Percentiles rank a stretch among this genome's conserved stretches.
Conservation (phyloP, 768 basidiomycete genomes). For the Amanita jacksonii region DNA sequence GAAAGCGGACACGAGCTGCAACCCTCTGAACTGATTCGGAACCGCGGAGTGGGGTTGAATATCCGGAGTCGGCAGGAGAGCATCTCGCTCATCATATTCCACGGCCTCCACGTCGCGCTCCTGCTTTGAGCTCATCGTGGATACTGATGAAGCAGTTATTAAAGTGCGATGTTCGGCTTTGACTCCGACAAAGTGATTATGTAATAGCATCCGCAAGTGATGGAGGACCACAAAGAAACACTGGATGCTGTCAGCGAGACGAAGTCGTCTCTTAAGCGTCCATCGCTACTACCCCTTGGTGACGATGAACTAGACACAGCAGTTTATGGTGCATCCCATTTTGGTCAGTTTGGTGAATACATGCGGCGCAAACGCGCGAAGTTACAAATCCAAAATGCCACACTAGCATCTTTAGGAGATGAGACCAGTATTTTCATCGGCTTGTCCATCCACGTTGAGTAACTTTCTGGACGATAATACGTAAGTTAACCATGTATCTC, state of each 20-base stretch:
- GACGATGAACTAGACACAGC: constrained; percentile 24
- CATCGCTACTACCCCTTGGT: not conserved
- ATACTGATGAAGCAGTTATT: not conserved
- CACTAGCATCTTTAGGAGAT: constrained; percentile 18
- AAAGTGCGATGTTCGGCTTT: too few relatives aligned
- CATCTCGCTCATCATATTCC: constrained; percentile 18
- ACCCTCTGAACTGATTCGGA: constrained; percentile 20
- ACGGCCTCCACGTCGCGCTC: constrained; percentile 5
- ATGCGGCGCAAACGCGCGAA: constrained; percentile 89
- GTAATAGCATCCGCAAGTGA: too few relatives aligned
- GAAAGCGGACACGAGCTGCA: constrained; percentile 42
- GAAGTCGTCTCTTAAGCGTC: not conserved
- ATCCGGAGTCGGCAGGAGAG: constrained; percentile 18
- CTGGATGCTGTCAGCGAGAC: not conserved
- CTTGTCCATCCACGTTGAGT: constrained; percentile 65
- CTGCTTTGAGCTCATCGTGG: constrained; percentile 3
- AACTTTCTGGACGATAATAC: constrained; percentile 4
- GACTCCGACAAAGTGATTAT: not conserved
- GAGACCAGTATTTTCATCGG: constrained; percentile 57
- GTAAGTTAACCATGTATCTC: not conserved
- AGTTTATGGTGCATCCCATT: constrained; percentile 69
- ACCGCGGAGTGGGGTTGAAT: constrained; percentile 9
- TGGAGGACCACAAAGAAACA: not conserved
- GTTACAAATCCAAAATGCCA: constrained; percentile 69
- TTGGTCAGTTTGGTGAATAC: constrained; percentile 82